These are phyloP conservation scores for Marasmius tenuissimus DNA, from an alignment of 1,284 basidiomycete species.

Conservation along the genomic window DNA sequence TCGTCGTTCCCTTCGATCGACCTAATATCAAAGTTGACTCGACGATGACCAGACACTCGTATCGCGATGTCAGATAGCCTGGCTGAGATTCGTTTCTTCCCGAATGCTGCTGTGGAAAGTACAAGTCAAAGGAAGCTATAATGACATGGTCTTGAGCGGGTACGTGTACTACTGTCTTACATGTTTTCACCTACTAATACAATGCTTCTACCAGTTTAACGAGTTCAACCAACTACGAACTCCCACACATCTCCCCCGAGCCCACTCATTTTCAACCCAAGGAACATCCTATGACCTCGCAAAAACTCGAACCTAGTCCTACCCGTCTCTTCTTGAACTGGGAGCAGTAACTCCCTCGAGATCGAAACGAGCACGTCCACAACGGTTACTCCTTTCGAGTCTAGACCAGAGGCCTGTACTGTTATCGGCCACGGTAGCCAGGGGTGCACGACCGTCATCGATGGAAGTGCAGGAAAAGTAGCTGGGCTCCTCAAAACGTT, in stretches of 20 bases:
- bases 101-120: too few species aligned
- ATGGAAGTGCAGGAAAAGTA: background rate
- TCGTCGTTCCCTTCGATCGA: too few species aligned
- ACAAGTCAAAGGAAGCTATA: too few species aligned
- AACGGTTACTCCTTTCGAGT: background rate
- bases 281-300: background rate
- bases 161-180: too few species aligned
- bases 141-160: too few species aligned
- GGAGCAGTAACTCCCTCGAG: background rate
- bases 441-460: background rate
- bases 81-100: too few species aligned
- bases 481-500: background rate
- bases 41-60: too few species aligned
- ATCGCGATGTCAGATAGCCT: too few species aligned
- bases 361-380: background rate
- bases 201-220: too few species aligned
- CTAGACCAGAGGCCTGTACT: background rate
- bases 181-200: too few species aligned
- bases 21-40: too few species aligned
- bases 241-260: background rate
- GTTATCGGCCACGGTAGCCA: too few species aligned
- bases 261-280: background rate
- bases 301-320: background rate
- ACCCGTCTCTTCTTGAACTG: background rate
- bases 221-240: background rate